These are phyloP conservation scores for Phytophthora sp. DNA, from an alignment of 352 stramenopile species.

Conservation along the genomic window DNA sequence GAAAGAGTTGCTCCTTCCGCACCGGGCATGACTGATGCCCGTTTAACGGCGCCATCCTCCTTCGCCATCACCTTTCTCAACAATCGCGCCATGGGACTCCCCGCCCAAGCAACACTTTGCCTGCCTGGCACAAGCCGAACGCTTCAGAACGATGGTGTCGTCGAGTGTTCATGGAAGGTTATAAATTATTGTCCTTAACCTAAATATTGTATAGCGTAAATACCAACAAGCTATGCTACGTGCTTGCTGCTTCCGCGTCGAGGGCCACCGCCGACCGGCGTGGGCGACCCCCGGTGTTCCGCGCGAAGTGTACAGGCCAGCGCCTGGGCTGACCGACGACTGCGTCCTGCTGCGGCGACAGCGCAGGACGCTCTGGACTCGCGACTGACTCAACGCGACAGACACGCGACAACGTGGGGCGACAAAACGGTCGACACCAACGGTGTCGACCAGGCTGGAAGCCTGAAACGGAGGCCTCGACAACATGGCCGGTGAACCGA, in stretches of 20 bases:
- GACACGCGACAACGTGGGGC: background rate
- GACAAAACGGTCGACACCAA: background rate
- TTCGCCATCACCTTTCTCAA: conserved; percentile 17
- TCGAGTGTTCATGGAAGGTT: conserved; percentile 4
- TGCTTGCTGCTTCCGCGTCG: conserved; percentile 14
- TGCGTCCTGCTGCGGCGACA: background rate
- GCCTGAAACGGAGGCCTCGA: background rate
- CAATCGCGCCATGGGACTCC: background rate
- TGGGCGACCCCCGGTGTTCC: background rate
- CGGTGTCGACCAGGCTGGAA: background rate
- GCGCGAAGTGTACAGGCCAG: background rate
- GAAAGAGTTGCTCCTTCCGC: conserved; percentile 2
- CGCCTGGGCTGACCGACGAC: background rate
- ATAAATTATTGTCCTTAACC: conserved; percentile 24
- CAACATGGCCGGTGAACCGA: background rate
- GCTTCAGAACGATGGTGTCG: too few species aligned
- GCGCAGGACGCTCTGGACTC: background rate
- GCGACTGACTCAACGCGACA: conserved; percentile 6
- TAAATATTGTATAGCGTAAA: conserved; percentile 34
- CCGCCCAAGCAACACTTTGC: conserved; percentile 2
- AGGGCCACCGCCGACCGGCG: too few species aligned
- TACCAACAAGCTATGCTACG: conserved; percentile 21
- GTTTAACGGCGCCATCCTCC: conserved; percentile 29
- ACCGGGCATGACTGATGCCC: background rate
- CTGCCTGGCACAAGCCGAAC: too few species aligned